These are phyloP conservation scores for Myxozyma udenii DNA, from an alignment of 805 yeast species.

Conservation along the genomic window DNA sequence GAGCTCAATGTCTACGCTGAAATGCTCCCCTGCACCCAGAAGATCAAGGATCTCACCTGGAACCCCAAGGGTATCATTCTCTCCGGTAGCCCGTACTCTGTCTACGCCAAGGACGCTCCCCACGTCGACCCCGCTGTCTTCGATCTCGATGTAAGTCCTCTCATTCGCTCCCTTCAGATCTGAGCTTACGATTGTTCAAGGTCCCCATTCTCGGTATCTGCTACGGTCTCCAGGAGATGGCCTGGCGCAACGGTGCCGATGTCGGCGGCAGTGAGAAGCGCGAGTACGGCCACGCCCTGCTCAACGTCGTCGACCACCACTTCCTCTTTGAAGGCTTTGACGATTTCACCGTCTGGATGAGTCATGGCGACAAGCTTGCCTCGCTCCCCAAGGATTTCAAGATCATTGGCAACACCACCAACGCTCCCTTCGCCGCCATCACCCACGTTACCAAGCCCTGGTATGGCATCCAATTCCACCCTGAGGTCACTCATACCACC, in stretches of 20 bases:
- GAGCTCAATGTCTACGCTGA: constrained; percentile 98
- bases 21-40: constrained; percentile 99
- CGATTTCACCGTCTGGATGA: constrained; percentile 98
- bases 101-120: constrained; percentile 91
- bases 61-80: constrained; percentile 94
- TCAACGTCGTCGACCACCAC: constrained; percentile 56
- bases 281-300: constrained; percentile 95
- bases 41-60: constrained; percentile 86
- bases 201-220: constrained; percentile 95
- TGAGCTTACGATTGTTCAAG: neutral
- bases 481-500: constrained; percentile 95
- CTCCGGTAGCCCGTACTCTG: constrained; percentile 98
- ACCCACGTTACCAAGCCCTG: constrained; percentile 69
- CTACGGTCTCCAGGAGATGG: constrained; percentile 98
- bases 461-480: constrained; percentile 97
- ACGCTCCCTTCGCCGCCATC: constrained; percentile 95
- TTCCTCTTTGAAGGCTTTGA: constrained; percentile 84
- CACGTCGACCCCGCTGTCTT: constrained; percentile 95
- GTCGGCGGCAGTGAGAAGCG: constrained; percentile 96
- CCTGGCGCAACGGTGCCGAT: constrained; percentile 89
- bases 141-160: constrained; percentile 58
- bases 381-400: constrained; percentile 87
- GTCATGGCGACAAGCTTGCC: constrained; percentile 94
- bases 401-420: constrained; percentile 83
- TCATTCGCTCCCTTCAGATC: neutral